Conservation (phyloP, 139 green algal genomes). For the Chlamydomonas incerta region DNA sequence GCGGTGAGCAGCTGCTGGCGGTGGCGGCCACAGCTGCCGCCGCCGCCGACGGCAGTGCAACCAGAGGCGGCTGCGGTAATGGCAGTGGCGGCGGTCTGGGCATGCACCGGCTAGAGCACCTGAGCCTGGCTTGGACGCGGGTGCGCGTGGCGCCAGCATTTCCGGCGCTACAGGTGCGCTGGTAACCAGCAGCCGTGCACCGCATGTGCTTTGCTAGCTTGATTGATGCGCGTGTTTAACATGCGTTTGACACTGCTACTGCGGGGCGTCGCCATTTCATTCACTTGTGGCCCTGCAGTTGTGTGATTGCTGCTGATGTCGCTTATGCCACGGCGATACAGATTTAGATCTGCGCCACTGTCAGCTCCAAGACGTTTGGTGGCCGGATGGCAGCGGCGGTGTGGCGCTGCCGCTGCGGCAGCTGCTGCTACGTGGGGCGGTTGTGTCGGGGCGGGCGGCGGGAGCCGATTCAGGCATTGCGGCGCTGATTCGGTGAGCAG, state of each 20-base stretch:
- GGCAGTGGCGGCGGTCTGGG: background rate
- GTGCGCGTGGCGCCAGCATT: conserved; percentile 1
- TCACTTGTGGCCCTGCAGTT: no score
- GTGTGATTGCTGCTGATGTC: no score
- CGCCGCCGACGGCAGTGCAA: background rate
- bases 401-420: background rate
- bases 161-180: conserved; percentile 6
- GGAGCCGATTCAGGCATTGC: background rate
- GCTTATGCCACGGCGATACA: no score
- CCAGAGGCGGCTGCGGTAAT: background rate
- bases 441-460: background rate
- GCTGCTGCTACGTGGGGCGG: conserved; percentile 1
- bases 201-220: no score
- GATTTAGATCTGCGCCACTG: conserved; percentile 34
- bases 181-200: background rate
- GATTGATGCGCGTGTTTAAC: no score
- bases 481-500: background rate
- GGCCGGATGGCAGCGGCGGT: background rate
- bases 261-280: no score
- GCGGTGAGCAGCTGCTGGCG: no score
- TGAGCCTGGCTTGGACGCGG: conserved; percentile 1
- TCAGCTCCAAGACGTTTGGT: conserved; percentile 9
- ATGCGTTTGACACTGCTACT: no score
- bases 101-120: background rate
- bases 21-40: background rate